Evolutionary conservation across 371 early-diverging fungal genomes (phyloP).

Genomic region (Lichtheimia ornata): DNA sequence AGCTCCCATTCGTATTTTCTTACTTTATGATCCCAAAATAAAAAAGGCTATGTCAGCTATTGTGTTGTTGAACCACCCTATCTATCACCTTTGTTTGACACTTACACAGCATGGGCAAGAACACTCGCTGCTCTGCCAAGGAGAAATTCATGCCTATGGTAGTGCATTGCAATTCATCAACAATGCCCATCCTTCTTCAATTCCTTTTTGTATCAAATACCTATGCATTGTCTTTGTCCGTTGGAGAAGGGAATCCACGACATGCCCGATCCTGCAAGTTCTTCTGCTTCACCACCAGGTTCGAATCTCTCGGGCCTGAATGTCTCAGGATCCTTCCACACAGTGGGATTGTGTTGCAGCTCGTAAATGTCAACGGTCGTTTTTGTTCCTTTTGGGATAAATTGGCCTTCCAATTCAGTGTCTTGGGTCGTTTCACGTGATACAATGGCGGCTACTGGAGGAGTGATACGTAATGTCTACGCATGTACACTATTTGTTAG

Average conservation of each 20-base stretch:
- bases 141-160: conserved; percentile 53
- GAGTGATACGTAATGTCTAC: conserved; percentile 11
- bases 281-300: conserved; percentile 16
- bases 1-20: conserved; percentile 30
- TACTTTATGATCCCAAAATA: conserved; percentile 16
- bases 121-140: conserved; percentile 45
- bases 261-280: conserved; percentile 4
- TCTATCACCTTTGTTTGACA: not conserved
- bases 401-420: conserved; percentile 11
- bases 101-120: conserved; percentile 40
- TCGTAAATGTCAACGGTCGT: conserved; percentile 16
- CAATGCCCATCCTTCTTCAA: not conserved
- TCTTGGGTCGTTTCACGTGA: conserved; percentile 12
- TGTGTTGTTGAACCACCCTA: not conserved
- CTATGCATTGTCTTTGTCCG: conserved; percentile 50
- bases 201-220: conserved; percentile 7
- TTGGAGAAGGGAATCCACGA: conserved; percentile 47
- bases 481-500: conserved; percentile 13
- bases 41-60: no score
- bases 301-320: conserved; percentile 24
- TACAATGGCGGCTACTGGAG: not conserved
- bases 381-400: conserved; percentile 18
- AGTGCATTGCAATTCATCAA: not conserved
- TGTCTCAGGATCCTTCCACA: conserved; percentile 22
- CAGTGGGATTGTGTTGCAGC: conserved; percentile 31